Conservation (phyloP, 192 early-diverging fungal genomes). For the Obelidium mucronatum region DNA sequence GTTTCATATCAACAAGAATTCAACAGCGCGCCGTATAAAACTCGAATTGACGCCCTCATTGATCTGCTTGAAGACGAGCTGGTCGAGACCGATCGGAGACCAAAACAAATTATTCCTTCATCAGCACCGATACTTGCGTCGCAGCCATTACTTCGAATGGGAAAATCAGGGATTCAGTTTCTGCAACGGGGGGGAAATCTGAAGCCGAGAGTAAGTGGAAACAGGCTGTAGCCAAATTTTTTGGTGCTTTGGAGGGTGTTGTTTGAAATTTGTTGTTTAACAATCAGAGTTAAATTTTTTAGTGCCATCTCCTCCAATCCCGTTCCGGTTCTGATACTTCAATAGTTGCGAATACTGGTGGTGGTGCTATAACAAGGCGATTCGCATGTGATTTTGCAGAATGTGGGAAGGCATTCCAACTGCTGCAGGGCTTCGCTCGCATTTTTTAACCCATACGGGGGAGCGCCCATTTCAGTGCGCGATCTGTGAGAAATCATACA, state of each 20-base stretch:
- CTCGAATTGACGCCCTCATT: background rate
- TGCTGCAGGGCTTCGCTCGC: background rate
- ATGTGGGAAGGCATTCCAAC: background rate
- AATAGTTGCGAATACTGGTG: background rate
- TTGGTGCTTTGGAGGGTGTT: no score
- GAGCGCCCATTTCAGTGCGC: background rate
- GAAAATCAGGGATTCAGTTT: background rate
- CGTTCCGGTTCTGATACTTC: no score
- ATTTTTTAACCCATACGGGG: slow-evolving; percentile 8
- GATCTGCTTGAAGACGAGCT: background rate
- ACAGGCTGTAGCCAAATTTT: no score
- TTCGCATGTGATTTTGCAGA: background rate
- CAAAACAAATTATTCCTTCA: background rate
- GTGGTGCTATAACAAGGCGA: background rate
- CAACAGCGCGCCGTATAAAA: background rate
- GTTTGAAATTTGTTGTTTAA: no score
- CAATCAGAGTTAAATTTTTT: no score
- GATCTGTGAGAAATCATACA: background rate
- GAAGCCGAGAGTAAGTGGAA: no score
- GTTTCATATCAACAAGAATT: no score
- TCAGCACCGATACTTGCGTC: background rate
- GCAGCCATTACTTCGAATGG: background rate
- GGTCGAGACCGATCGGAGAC: no score
- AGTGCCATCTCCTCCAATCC: no score
- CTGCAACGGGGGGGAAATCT: no score